Conservation (phyloP, 306 rosid genomes). For the Castanospermum australe region DNA sequence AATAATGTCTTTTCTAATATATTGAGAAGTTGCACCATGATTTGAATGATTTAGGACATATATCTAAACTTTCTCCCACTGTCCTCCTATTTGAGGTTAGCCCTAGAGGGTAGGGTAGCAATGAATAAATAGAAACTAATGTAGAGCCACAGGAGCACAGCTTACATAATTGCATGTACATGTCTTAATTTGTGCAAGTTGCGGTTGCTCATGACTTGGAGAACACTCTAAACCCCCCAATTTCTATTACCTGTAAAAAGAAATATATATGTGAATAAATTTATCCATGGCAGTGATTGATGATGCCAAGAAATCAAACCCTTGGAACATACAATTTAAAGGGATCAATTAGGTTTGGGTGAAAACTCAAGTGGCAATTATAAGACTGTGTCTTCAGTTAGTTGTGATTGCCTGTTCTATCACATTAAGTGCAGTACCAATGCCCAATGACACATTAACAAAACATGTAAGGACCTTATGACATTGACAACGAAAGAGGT, state of each 20-base stretch:
- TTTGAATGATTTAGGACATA: background rate
- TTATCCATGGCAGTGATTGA: background rate
- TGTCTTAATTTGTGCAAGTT: background rate
- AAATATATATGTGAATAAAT: background rate
- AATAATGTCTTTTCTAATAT: too few relatives aligned
- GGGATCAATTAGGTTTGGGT: background rate
- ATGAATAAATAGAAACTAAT: background rate
- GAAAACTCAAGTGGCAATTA: background rate
- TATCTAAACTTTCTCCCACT: background rate
- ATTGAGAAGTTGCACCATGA: background rate
- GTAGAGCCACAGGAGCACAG: background rate
- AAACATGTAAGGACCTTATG: background rate
- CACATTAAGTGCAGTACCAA: background rate
- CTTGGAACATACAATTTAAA: slow-evolving; percentile 4
- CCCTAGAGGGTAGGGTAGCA: background rate
- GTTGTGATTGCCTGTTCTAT: background rate
- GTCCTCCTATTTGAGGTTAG: slow-evolving; percentile 23
- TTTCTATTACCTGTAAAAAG: background rate
- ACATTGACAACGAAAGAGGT: background rate
- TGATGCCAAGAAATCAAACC: background rate
- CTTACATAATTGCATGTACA: background rate
- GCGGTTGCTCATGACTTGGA: background rate
- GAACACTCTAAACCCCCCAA: background rate
- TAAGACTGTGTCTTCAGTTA: background rate
- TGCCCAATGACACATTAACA: background rate